Percentiles rank a stretch among this genome's conserved stretches.
These are phyloP conservation scores for Trichodelitschia bisporula DNA, from an alignment of 495 filamentous ascomycete genomes.

Conservation along the genomic window DNA sequence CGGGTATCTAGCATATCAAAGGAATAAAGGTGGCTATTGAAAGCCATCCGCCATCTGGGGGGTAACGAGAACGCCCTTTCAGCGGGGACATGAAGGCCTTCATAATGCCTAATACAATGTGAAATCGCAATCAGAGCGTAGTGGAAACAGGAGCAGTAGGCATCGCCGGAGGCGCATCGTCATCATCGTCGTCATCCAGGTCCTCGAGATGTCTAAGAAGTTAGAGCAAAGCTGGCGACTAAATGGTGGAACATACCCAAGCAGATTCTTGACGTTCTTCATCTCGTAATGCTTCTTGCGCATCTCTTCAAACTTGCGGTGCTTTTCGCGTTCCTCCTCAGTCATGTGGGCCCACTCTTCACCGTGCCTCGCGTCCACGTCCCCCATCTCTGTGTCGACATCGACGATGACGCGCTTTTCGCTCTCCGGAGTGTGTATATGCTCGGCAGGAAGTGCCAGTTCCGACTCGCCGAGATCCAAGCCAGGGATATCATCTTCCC, in stretches of 20 bases:
- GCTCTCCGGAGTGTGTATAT: constrained; percentile 22
- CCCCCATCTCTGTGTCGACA: constrained; percentile 18
- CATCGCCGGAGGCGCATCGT: constrained; percentile 14
- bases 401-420: constrained; percentile 61
- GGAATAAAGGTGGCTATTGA: too few species aligned
- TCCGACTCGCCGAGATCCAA: constrained; percentile 90
- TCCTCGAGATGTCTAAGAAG: constrained; percentile 25
- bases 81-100: too few species aligned
- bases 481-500: constrained; percentile 57
- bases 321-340: constrained; percentile 68
- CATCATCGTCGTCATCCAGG: constrained; percentile 22
- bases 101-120: too few species aligned
- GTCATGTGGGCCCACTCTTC: constrained; percentile 34
- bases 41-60: too few species aligned
- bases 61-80: too few species aligned
- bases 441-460: constrained; percentile 18
- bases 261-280: constrained; percentile 72
- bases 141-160: too few species aligned
- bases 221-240: neutral
- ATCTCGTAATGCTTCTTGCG: constrained; percentile 97
- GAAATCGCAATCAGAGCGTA: too few species aligned
- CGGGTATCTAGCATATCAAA: too few species aligned
- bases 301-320: constrained; percentile 69
- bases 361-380: constrained; percentile 24
- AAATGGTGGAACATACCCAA: constrained; percentile 33